Conservation (phyloP, 2,329 filamentous ascomycete genomes). For the Cordyceps cicadae region DNA sequence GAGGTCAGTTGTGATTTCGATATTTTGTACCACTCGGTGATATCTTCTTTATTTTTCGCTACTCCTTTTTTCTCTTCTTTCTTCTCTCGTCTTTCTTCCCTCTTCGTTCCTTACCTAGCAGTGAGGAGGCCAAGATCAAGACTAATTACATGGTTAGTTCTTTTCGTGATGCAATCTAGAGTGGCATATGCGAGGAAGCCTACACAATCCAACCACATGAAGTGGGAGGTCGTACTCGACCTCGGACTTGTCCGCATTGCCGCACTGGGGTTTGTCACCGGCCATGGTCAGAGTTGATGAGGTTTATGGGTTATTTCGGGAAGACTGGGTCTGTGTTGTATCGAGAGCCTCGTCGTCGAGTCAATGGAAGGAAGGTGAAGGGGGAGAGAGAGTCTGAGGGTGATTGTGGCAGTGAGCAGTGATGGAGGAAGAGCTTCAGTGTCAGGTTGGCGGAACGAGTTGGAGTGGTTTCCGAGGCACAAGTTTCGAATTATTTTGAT, state of each 20-base stretch:
- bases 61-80: too few species aligned
- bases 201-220: slow-evolving; percentile 25
- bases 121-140: slow-evolving; percentile 21
- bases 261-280: slow-evolving; percentile 23
- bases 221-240: slow-evolving; percentile 20
- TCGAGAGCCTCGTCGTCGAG: background rate
- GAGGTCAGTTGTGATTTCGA: background rate
- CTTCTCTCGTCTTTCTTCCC: too few species aligned
- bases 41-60: too few species aligned
- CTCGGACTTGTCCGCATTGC: slow-evolving; percentile 11
- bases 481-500: background rate
- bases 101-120: slow-evolving; percentile 16
- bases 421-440: background rate
- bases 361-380: background rate
- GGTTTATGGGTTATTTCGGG: background rate
- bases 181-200: slow-evolving; percentile 2
- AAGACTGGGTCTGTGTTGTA: background rate
- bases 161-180: background rate
- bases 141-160: slow-evolving; percentile 15
- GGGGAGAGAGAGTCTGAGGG: too few species aligned
- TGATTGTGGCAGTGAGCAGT: too few species aligned
- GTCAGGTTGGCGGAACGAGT: background rate
- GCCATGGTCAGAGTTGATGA: background rate
- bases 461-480: background rate
- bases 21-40: background rate